These are phyloP conservation scores for Cicer yamashitae DNA, from an alignment of 306 rosid genomes.

Conservation along the genomic window DNA sequence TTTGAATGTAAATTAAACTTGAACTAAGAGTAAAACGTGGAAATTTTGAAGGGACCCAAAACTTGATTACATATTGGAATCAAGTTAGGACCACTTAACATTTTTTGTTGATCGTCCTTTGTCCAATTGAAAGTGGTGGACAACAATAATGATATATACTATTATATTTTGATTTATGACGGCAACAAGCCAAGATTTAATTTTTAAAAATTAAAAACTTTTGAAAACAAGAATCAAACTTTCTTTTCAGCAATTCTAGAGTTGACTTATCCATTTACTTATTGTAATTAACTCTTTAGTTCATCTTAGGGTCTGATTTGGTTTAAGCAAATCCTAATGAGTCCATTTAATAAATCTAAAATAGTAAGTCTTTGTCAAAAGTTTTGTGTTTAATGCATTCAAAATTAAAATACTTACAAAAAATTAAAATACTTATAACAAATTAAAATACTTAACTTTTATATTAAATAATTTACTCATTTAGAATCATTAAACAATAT, in stretches of 20 bases:
- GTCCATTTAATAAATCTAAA: no score
- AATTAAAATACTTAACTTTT: no score
- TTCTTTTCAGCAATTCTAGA: not conserved
- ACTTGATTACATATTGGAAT: slow-evolving; percentile 38
- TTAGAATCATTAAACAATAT: no score
- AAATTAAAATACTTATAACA: no score
- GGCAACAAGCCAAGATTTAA: not conserved
- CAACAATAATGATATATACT: slow-evolving; percentile 17
- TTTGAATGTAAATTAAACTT: slow-evolving; percentile 43
- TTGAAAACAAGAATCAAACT: not conserved
- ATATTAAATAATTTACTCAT: no score
- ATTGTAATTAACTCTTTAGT: not conserved
- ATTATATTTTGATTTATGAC: slow-evolving; percentile 29
- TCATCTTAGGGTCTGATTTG: not conserved
- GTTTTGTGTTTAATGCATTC: no score
- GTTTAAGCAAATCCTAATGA: no score
- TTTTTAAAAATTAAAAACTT: not conserved
- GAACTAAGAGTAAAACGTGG: slow-evolving; percentile 37
- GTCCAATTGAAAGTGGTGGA: slow-evolving; percentile 46
- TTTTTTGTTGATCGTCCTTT: slow-evolving; percentile 35
- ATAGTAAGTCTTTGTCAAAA: no score
- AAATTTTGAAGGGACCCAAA: slow-evolving; percentile 45
- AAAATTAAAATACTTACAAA: no score
- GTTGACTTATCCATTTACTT: not conserved
- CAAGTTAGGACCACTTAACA: slow-evolving; percentile 31